Percentiles rank a stretch among this genome's conserved stretches.
phyloP scores from a whole-genome alignment of 371 early-diverging fungal genomes.

The Batkoa obscura region DNA sequence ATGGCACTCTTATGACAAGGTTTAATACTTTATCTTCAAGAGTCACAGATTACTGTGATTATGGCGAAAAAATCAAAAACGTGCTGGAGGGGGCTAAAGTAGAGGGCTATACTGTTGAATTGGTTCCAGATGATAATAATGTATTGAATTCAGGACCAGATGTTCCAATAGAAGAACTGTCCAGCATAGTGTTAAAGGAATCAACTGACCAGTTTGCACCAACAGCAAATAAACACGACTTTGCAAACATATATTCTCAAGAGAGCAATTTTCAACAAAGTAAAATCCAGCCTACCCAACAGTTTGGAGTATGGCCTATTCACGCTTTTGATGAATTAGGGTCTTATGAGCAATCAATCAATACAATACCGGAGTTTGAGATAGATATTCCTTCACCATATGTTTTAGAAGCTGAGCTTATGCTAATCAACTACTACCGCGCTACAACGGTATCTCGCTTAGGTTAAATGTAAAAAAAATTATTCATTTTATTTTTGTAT shows the following conservation, averaged over 20 bases:
- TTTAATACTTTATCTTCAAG: constrained; percentile 36
- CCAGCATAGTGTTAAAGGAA: background rate
- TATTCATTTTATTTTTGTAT: no score
- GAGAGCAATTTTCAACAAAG: background rate
- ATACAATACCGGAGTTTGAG: constrained; percentile 1
- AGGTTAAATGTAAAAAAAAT: no score
- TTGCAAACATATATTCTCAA: background rate
- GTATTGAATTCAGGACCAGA: background rate
- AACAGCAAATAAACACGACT: no score
- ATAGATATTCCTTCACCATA: background rate
- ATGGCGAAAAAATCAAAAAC: background rate
- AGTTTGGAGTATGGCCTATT: constrained; percentile 1
- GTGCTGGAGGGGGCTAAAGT: background rate
- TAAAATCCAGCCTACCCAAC: background rate
- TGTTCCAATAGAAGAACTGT: background rate
- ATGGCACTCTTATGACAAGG: constrained; percentile 55
- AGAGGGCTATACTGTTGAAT: background rate
- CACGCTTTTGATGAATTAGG: background rate
- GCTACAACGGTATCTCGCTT: background rate
- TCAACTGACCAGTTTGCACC: no score
- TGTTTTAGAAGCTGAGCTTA: background rate
- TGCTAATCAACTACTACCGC: background rate
- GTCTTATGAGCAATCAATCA: background rate
- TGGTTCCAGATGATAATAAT: background rate
- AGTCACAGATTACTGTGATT: constrained; percentile 1